A percentile compares a stretch with the other conserved stretches of the same genome.
phyloP scores from a whole-genome alignment of 495 filamentous ascomycete species.

The Rhizodiscina lignyota region DNA sequence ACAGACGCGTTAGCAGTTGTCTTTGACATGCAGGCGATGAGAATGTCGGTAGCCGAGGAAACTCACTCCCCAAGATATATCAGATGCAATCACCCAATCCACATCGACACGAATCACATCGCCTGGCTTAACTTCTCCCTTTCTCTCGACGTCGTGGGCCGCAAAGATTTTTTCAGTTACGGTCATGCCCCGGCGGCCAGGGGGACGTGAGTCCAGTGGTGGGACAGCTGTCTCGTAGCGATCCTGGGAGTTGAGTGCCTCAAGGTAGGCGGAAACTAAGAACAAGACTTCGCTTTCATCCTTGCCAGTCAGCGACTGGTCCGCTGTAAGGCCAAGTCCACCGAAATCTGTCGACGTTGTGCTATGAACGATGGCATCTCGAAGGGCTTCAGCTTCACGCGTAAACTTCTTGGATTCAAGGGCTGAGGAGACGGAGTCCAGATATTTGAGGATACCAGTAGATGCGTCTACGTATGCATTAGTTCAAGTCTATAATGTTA shows the following conservation, averaged over 20 bases:
- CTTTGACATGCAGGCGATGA: too few species aligned
- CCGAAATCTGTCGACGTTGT: constrained; percentile 10
- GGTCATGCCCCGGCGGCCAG: constrained; percentile 23
- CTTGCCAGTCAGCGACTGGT: neutral
- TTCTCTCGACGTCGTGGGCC: constrained; percentile 19
- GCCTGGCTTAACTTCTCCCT: constrained; percentile 21
- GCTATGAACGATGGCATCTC: constrained; percentile 1
- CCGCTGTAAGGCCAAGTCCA: constrained; percentile 7
- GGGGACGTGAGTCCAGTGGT: constrained; percentile 9
- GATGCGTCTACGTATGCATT: too few species aligned
- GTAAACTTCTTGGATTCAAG: neutral
- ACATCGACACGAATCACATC: constrained; percentile 24
- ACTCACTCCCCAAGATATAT: constrained; percentile 27
- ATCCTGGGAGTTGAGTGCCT: constrained; percentile 25
- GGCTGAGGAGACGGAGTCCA: too few species aligned
- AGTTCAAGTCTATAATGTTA: too few species aligned
- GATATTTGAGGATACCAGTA: too few species aligned
- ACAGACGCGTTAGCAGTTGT: too few species aligned
- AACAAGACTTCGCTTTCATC: constrained; percentile 15
- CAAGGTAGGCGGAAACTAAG: constrained; percentile 20
- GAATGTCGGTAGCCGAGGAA: too few species aligned
- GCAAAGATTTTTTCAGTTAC: constrained; percentile 28
- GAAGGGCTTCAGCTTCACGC: constrained; percentile 3
- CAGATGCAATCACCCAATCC: constrained; percentile 28
- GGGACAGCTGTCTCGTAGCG: constrained; percentile 5